Conservation (phyloP, 345 rosid genomes). For the Salix purpurea region DNA sequence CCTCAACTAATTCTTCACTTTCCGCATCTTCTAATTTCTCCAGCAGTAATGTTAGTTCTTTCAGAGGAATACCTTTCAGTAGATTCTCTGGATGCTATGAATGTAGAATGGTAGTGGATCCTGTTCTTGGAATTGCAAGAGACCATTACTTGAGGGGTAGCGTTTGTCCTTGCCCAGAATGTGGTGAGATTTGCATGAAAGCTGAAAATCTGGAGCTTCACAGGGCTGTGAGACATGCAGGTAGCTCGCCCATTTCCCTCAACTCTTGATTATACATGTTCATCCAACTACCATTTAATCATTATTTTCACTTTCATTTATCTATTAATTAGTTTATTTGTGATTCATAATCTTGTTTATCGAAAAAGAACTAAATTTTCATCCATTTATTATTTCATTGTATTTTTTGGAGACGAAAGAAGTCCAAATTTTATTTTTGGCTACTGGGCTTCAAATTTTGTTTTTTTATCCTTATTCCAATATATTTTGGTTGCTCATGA, state of each 20-base stretch:
- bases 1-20: conserved; percentile 40
- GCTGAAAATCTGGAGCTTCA: conserved; percentile 67
- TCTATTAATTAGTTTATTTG: not conserved
- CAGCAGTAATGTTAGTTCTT: conserved; percentile 24
- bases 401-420: not conserved
- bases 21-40: conserved; percentile 39
- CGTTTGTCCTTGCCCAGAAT: conserved; percentile 59
- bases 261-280: not conserved
- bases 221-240: conserved; percentile 69
- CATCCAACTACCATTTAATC: not conserved
- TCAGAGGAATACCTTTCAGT: conserved; percentile 60
- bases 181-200: conserved; percentile 68
- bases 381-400: not conserved
- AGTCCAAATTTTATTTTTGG: too few species aligned
- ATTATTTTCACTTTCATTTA: not conserved
- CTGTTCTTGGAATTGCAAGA: conserved; percentile 50
- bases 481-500: not conserved
- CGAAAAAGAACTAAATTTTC: not conserved
- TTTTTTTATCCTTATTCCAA: not conserved
- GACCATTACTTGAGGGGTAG: conserved; percentile 52
- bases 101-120: conserved; percentile 77
- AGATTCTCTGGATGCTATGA: conserved; percentile 76
- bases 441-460: not conserved
- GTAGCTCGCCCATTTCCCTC: conserved; percentile 18
- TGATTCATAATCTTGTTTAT: not conserved